Evolutionary conservation across 2,329 filamentous ascomycete species (phyloP).

Genomic region (Furcasterigmium sp.): DNA sequence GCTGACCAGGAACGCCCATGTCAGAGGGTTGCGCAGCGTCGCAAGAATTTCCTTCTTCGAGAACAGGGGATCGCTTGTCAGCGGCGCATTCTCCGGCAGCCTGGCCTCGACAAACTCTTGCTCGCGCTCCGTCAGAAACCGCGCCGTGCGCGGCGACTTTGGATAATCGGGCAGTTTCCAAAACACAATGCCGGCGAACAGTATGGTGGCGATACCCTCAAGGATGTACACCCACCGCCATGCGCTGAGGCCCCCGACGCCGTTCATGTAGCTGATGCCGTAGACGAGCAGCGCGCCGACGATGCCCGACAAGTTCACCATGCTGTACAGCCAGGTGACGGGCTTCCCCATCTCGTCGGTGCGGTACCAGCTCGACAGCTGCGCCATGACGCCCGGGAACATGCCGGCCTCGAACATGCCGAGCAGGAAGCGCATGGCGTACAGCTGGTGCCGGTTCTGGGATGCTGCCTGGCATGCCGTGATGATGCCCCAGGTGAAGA

Average conservation of each 20-base stretch:
- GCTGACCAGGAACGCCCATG: constrained; percentile 16
- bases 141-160: constrained; percentile 27
- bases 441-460: constrained; percentile 27
- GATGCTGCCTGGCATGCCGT: constrained; percentile 32
- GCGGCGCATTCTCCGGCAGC: constrained; percentile 29
- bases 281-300: constrained; percentile 38
- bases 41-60: constrained; percentile 26
- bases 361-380: constrained; percentile 44
- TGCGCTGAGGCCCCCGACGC: constrained; percentile 29
- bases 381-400: constrained; percentile 26
- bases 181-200: constrained; percentile 30
- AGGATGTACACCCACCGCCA: constrained; percentile 44
- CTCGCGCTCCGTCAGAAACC: constrained; percentile 30
- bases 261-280: constrained; percentile 33
- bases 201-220: constrained; percentile 36
- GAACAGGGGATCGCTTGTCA: constrained; percentile 29
- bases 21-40: constrained; percentile 18
- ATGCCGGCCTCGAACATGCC: constrained; percentile 54
- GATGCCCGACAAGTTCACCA: constrained; percentile 37
- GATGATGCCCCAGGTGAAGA: constrained; percentile 29
- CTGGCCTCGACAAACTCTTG: constrained; percentile 32
- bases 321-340: constrained; percentile 58
- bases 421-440: constrained; percentile 24
- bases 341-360: constrained; percentile 31
- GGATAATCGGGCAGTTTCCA: constrained; percentile 29